Evolutionary conservation across 192 early-diverging fungal genomes (phyloP).

Genomic region (Geranomyces variabilis): DNA sequence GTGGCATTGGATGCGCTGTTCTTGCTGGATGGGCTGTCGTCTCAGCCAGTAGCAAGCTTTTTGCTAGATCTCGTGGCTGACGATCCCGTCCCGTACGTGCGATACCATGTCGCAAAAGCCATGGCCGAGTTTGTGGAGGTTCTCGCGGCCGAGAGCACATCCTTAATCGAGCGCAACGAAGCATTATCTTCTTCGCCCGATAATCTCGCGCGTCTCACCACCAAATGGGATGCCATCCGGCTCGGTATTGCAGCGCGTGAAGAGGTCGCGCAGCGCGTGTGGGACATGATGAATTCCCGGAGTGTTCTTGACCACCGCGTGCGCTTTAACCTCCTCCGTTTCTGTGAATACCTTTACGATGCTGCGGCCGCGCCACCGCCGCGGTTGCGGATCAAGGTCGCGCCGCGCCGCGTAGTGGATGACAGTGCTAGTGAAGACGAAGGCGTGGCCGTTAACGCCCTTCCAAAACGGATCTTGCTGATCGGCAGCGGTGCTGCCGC

Average conservation of each 20-base stretch:
- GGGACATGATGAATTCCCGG: slow-evolving; percentile 19
- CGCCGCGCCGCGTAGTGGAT: slow-evolving; percentile 20
- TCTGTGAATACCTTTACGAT: slow-evolving; percentile 68
- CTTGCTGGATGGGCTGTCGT: slow-evolving; percentile 67
- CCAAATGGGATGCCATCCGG: slow-evolving; percentile 10
- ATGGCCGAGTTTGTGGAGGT: slow-evolving; percentile 28
- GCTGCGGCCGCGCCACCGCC: slow-evolving; percentile 43
- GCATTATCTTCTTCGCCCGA: neutral
- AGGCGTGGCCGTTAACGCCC: neutral
- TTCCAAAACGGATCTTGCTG: slow-evolving; percentile 17
- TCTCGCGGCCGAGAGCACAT: slow-evolving; percentile 7
- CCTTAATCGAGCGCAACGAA: neutral
- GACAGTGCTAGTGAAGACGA: slow-evolving; percentile 36
- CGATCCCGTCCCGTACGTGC: slow-evolving; percentile 67
- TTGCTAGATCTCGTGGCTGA: slow-evolving; percentile 61
- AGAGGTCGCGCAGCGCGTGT: slow-evolving; percentile 18
- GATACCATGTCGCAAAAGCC: slow-evolving; percentile 57
- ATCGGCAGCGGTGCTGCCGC: slow-evolving; percentile 4
- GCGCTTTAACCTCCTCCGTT: slow-evolving; percentile 59
- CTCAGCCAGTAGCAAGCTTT: slow-evolving; percentile 48
- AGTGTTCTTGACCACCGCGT: slow-evolving; percentile 55
- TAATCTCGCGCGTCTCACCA: neutral
- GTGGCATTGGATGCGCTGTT: slow-evolving; percentile 76
- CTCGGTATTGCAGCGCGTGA: neutral
- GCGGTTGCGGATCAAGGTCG: slow-evolving; percentile 61